Evolutionary conservation across 352 stramenopile species (phyloP).

Genomic region (Phytophthora hybrid): DNA sequence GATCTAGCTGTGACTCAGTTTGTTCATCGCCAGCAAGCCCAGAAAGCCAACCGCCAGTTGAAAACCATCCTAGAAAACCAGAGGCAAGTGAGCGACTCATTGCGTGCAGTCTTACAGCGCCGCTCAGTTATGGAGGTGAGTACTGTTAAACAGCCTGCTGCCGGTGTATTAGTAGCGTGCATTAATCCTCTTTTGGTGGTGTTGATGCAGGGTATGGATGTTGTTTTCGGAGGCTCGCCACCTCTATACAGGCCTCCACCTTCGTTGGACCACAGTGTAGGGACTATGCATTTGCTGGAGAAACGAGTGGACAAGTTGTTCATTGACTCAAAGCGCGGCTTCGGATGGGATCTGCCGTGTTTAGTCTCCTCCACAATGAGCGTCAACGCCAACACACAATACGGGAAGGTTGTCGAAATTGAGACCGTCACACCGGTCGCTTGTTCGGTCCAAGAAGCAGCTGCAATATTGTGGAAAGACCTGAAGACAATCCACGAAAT

Average conservation of each 20-base stretch:
- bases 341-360: conserved; percentile 21
- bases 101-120: conserved; percentile 17
- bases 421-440: conserved; percentile 24
- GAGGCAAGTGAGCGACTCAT: conserved; percentile 1
- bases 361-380: conserved; percentile 26
- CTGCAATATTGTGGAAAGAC: conserved; percentile 26
- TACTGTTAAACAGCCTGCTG: background rate
- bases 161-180: background rate
- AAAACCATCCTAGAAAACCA: conserved; percentile 26
- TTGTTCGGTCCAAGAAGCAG: conserved; percentile 29
- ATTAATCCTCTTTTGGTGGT: conserved; percentile 1
- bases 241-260: conserved; percentile 8
- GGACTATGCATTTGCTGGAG: conserved; percentile 18
- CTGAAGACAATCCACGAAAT: conserved; percentile 31
- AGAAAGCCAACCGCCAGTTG: conserved; percentile 25
- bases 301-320: conserved; percentile 19
- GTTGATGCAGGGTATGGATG: conserved; percentile 22
- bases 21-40: conserved; percentile 24
- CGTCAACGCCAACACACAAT: conserved; percentile 24
- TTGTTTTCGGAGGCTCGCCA: conserved; percentile 17
- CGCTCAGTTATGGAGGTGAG: conserved; percentile 11
- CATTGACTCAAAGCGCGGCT: conserved; percentile 8
- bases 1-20: conserved; percentile 14
- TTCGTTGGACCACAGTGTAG: conserved; percentile 7
- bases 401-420: conserved; percentile 34